Conservation (phyloP, 2,329 filamentous ascomycete genomes). For the Aspergillus sp. region DNA sequence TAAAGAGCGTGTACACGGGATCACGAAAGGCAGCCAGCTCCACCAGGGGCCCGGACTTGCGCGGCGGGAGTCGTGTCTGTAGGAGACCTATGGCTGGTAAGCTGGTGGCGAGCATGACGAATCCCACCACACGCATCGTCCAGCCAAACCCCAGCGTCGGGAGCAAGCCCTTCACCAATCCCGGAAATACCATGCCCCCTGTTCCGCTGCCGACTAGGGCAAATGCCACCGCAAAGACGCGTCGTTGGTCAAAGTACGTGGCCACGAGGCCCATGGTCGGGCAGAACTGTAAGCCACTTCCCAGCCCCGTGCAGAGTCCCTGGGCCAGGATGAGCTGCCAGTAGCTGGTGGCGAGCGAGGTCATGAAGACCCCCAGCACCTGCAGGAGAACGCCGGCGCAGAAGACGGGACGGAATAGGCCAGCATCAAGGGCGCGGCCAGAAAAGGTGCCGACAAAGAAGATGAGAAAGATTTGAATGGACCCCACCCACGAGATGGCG, state of each 20-base stretch:
- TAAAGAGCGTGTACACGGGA: conserved; percentile 43
- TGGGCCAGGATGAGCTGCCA: conserved; percentile 22
- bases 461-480: conserved; percentile 18
- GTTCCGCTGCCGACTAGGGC: conserved; percentile 1
- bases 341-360: conserved; percentile 18
- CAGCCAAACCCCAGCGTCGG: not conserved
- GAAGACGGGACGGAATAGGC: conserved; percentile 38
- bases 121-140: conserved; percentile 50
- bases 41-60: conserved; percentile 11
- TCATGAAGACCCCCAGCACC: conserved; percentile 30
- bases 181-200: conserved; percentile 8
- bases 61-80: conserved; percentile 12
- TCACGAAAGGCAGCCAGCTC: conserved; percentile 17
- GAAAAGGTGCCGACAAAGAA: conserved; percentile 24
- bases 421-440: conserved; percentile 44
- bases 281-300: conserved; percentile 18
- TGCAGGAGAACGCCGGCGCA: conserved; percentile 30
- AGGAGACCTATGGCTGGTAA: conserved; percentile 13
- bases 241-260: conserved; percentile 16
- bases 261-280: conserved; percentile 16
- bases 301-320: conserved; percentile 19
- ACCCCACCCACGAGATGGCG: conserved; percentile 18
- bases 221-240: conserved; percentile 4
- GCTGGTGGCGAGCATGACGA: conserved; percentile 19
- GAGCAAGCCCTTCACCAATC: not conserved